Percentiles rank a stretch among this genome's conserved stretches.
Conservation (phyloP, 176 grass and related monocot species). For the Poa annua region DNA sequence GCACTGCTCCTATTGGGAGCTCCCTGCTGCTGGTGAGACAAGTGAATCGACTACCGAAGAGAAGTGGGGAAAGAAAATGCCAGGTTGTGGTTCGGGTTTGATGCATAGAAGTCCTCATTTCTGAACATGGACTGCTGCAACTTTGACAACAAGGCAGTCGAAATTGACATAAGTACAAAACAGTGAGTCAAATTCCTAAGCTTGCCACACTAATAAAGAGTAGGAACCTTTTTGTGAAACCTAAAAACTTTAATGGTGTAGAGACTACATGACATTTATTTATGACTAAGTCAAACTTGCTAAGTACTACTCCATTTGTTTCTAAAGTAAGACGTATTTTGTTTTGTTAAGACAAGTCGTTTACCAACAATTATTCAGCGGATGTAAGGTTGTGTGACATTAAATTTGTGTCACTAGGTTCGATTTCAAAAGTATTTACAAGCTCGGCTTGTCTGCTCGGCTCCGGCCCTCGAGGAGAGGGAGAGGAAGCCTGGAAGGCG, state of each 20-base stretch:
- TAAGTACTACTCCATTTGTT: no score
- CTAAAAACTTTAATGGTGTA: neutral
- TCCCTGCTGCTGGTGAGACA: neutral
- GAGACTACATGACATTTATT: neutral
- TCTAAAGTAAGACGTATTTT: no score
- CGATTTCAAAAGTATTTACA: no score
- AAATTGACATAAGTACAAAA: neutral
- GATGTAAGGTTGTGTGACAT: no score
- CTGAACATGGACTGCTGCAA: neutral
- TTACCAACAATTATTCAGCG: no score
- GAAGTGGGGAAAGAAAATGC: neutral
- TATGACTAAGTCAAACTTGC: neutral
- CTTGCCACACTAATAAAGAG: neutral
- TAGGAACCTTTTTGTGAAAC: neutral
- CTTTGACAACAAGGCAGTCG: neutral
- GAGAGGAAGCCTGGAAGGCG: no score
- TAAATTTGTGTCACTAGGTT: no score
- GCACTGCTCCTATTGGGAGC: neutral
- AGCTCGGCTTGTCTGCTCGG: no score
- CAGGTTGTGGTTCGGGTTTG: neutral
- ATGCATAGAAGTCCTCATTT: neutral
- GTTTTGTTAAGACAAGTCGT: no score
- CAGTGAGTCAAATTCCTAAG: no score
- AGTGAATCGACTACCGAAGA: neutral
- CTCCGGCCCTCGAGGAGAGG: no score